phyloP scores from a whole-genome alignment of 805 yeast genomes.

The Hanseniaspora mollemarum region DNA sequence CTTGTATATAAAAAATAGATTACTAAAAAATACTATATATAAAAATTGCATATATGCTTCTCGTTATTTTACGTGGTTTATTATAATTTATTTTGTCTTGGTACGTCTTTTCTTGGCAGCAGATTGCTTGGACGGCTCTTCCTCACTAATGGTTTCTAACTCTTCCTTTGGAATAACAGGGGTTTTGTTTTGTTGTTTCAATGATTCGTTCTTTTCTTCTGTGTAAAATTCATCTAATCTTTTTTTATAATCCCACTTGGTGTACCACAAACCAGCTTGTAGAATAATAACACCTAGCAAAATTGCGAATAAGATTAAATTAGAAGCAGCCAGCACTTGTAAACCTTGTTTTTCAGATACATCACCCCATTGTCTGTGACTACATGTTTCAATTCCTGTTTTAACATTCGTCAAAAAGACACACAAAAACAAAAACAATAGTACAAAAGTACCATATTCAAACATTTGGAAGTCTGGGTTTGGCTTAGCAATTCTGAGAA shows the following conservation, averaged over 20 bases:
- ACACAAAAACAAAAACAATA: slow-evolving; percentile 59
- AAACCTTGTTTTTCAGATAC: slow-evolving; percentile 77
- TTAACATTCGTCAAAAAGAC: slow-evolving; percentile 78
- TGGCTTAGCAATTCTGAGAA: slow-evolving; percentile 78
- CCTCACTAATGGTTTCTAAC: slow-evolving; percentile 12
- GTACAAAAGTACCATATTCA: slow-evolving; percentile 78
- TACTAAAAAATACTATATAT: slow-evolving; percentile 9
- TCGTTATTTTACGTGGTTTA: neutral
- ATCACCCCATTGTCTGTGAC: slow-evolving; percentile 82
- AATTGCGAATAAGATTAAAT: slow-evolving; percentile 59
- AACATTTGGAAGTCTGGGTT: slow-evolving; percentile 70
- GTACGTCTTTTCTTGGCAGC: slow-evolving; percentile 9
- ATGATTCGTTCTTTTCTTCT: slow-evolving; percentile 26
- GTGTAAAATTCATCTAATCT: slow-evolving; percentile 29
- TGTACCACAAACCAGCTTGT: slow-evolving; percentile 84
- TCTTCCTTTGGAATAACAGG: slow-evolving; percentile 1
- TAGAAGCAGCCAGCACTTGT: slow-evolving; percentile 84
- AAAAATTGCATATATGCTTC: neutral
- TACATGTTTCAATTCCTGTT: slow-evolving; percentile 61
- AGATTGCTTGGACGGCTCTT: slow-evolving; percentile 3
- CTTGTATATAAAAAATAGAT: slow-evolving; percentile 4
- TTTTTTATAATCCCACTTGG: slow-evolving; percentile 46
- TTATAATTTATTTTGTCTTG: slow-evolving; percentile 15
- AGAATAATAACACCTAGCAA: slow-evolving; percentile 69
- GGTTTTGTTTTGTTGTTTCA: neutral